A percentile compares a stretch with the other conserved stretches of the same genome.
These are phyloP conservation scores for Naganishia vaughanmartiniae DNA, from an alignment of 768 basidiomycete genomes.

Conservation along the genomic window DNA sequence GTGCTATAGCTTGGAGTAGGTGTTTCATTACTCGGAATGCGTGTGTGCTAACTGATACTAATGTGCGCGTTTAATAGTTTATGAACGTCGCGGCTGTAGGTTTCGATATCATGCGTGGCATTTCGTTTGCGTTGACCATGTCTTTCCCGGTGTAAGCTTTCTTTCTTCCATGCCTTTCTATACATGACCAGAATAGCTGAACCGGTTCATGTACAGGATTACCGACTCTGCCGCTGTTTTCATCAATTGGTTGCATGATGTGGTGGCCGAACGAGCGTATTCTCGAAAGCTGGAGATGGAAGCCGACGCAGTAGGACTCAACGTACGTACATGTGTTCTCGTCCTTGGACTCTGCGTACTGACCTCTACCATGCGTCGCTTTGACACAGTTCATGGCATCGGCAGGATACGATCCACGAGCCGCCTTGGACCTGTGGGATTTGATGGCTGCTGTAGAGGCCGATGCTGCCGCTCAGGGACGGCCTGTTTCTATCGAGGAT, in stretches of 20 bases:
- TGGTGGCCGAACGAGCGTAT: constrained; percentile 54
- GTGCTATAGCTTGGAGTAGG: constrained; percentile 29
- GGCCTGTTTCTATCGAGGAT: constrained; percentile 47
- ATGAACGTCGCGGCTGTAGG: constrained; percentile 54
- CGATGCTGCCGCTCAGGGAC: constrained; percentile 48
- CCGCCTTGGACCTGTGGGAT: constrained; percentile 55
- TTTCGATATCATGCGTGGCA: constrained; percentile 56
- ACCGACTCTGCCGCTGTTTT: constrained; percentile 53
- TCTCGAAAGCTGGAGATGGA: constrained; percentile 56
- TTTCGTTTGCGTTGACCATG: constrained; percentile 54
- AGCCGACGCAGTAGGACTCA: constrained; percentile 55
- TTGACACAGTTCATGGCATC: constrained; percentile 53
- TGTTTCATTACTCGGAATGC: background rate
- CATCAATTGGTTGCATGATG: constrained; percentile 54
- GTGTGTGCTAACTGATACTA: background rate
- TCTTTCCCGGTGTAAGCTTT: constrained; percentile 54
- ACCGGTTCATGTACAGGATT: constrained; percentile 35
- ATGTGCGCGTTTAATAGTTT: constrained; percentile 43
- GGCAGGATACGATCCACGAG: constrained; percentile 56
- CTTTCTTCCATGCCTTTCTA: background rate
- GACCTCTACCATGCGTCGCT: no score
- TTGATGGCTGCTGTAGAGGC: constrained; percentile 55
- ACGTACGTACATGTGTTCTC: constrained; percentile 40
- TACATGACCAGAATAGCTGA: no score
- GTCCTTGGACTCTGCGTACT: background rate